Evolutionary conservation across 305 asterid genomes (phyloP).

Genomic region (Withania somnifera): DNA sequence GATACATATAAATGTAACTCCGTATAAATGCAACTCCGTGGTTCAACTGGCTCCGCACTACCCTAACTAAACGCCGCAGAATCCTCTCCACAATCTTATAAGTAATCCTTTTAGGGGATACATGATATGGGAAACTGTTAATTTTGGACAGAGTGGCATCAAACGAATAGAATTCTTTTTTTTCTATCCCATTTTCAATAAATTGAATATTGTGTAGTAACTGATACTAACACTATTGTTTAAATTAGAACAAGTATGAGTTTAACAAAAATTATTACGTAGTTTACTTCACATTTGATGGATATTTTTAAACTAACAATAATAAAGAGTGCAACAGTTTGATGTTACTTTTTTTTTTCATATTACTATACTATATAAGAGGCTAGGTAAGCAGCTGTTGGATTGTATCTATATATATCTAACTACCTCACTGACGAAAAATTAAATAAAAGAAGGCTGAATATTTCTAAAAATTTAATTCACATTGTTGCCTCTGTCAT

Average conservation of each 20-base stretch:
- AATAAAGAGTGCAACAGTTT: no score
- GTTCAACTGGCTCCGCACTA: not conserved
- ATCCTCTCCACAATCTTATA: not conserved
- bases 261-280: no score
- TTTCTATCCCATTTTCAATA: not conserved
- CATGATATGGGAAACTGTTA: not conserved
- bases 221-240: not conserved
- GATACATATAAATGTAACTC: no score
- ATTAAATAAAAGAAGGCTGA: not conserved
- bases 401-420: not conserved
- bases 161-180: not conserved
- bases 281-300: not conserved
- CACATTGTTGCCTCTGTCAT: not conserved
- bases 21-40: no score
- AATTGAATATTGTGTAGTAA: not conserved
- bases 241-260: not conserved
- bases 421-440: not conserved
- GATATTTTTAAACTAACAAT: not conserved
- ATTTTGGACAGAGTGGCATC: not conserved
- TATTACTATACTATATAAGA: no score
- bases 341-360: no score
- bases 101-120: not conserved
- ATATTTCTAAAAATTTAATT: not conserved
- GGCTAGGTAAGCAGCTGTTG: no score
- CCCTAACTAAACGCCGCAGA: not conserved